Percentiles rank a stretch among this genome's conserved stretches.
Evolutionary conservation across 2,329 filamentous ascomycete species (phyloP).

Genomic region (Sporothrix pseudoabietina): DNA sequence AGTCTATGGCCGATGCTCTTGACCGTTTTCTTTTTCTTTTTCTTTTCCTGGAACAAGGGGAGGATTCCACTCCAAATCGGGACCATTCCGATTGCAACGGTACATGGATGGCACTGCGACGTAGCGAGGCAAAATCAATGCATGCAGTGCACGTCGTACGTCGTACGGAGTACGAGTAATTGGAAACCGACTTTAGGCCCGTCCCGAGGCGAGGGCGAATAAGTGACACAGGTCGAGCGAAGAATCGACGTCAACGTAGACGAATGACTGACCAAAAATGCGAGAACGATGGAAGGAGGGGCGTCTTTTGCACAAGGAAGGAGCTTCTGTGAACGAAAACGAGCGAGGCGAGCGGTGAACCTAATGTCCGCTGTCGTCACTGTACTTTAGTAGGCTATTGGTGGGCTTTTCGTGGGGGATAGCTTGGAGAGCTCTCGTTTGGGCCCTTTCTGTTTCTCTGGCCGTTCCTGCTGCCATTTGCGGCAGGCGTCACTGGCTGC

Average conservation of each 20-base stretch:
- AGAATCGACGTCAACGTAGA: no score
- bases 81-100: neutral
- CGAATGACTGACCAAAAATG: neutral
- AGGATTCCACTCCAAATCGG: neutral
- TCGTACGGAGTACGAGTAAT: neutral
- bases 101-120: neutral
- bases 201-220: neutral
- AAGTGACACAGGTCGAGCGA: neutral
- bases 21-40: no score
- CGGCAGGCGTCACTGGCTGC: neutral
- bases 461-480: neutral
- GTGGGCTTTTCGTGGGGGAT: neutral
- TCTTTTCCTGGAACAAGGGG: neutral
- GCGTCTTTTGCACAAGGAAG: neutral
- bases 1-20: neutral
- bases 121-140: neutral
- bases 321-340: neutral
- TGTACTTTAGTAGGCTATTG: neutral
- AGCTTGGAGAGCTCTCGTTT: neutral
- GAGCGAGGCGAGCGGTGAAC: neutral
- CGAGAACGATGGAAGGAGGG: neutral
- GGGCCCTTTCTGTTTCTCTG: neutral
- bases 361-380: conserved; percentile 1
- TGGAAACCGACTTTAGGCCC: neutral
- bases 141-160: no score